A percentile compares a stretch with the other conserved stretches of the same genome.
phyloP scores from a whole-genome alignment of 495 filamentous ascomycete species.

The Aspergillus campestris region DNA sequence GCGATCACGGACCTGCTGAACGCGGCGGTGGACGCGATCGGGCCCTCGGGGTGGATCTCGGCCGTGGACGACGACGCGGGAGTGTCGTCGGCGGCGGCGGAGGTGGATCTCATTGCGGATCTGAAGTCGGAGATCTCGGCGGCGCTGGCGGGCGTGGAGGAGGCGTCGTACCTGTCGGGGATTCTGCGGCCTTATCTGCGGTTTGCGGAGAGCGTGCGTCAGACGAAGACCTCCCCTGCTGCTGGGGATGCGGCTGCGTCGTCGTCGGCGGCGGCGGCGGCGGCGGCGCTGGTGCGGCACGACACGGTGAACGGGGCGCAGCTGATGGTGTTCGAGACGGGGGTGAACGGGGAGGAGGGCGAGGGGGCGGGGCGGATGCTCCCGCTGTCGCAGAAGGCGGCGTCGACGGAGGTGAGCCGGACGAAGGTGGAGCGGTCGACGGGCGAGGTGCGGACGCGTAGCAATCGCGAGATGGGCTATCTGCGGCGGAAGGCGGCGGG shows the following conservation, averaged over 20 bases:
- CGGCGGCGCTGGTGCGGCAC: slow-evolving; percentile 22
- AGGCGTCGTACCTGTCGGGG: slow-evolving; percentile 59
- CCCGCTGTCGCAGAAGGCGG: slow-evolving; percentile 68
- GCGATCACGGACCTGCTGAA: slow-evolving; percentile 58
- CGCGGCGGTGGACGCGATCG: slow-evolving; percentile 76
- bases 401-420: slow-evolving; percentile 47
- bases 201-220: slow-evolving; percentile 44
- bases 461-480: slow-evolving; percentile 59
- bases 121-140: slow-evolving; percentile 68
- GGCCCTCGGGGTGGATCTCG: slow-evolving; percentile 71
- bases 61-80: slow-evolving; percentile 44
- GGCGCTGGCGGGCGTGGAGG: slow-evolving; percentile 67
- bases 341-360: slow-evolving; percentile 28
- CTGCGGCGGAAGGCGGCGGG: slow-evolving; percentile 62
- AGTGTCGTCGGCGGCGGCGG: slow-evolving; percentile 44
- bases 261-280: slow-evolving; percentile 3
- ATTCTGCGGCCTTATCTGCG: slow-evolving; percentile 62
- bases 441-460: slow-evolving; percentile 54
- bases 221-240: neutral
- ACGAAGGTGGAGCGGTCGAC: slow-evolving; percentile 36
- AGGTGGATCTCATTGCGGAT: slow-evolving; percentile 52
- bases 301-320: slow-evolving; percentile 40
- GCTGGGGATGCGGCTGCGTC: neutral
- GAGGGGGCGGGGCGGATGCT: slow-evolving; percentile 32
- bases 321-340: slow-evolving; percentile 28